These are phyloP conservation scores for Triangularia setosa DNA, from an alignment of 2,329 filamentous ascomycete genomes.

Conservation along the genomic window DNA sequence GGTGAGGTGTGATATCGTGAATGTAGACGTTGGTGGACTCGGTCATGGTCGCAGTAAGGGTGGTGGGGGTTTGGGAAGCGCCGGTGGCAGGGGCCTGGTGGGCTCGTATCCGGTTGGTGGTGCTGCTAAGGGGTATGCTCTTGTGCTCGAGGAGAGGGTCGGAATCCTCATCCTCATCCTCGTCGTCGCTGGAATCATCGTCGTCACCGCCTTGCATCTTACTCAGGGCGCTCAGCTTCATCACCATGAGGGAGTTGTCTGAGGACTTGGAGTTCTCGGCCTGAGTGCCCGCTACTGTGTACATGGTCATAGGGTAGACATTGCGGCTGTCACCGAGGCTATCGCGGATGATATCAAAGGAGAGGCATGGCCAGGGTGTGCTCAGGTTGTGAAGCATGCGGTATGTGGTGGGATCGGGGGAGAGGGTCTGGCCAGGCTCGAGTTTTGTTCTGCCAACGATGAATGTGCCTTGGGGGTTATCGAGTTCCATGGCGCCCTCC, in stretches of 20 bases:
- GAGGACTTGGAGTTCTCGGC: conserved; percentile 69
- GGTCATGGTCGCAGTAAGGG: conserved; percentile 86
- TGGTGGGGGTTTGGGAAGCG: conserved; percentile 68
- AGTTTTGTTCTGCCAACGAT: conserved; percentile 93
- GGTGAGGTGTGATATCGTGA: conserved; percentile 88
- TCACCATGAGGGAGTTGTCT: conserved; percentile 92
- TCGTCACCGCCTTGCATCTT: conserved; percentile 71
- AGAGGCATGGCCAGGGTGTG: conserved; percentile 94
- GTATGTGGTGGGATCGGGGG: conserved; percentile 91
- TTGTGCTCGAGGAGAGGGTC: conserved; percentile 94
- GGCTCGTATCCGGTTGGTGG: conserved; percentile 88
- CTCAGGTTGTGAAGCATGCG: conserved; percentile 95
- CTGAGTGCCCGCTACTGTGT: conserved; percentile 91
- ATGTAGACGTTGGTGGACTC: conserved; percentile 86
- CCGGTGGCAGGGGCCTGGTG: conserved; percentile 74
- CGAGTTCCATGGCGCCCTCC: conserved; percentile 83
- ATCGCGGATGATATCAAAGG: conserved; percentile 88
- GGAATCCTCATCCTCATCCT: conserved; percentile 68
- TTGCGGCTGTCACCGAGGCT: conserved; percentile 82
- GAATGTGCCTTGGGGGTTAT: conserved; percentile 74
- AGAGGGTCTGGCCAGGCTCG: conserved; percentile 82
- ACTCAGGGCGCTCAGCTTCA: conserved; percentile 91
- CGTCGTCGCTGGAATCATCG: conserved; percentile 64
- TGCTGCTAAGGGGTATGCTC: conserved; percentile 78
- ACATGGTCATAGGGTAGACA: conserved; percentile 92